These are phyloP conservation scores for Leucosporidium scottii DNA, from an alignment of 768 basidiomycete genomes.

Conservation along the genomic window DNA sequence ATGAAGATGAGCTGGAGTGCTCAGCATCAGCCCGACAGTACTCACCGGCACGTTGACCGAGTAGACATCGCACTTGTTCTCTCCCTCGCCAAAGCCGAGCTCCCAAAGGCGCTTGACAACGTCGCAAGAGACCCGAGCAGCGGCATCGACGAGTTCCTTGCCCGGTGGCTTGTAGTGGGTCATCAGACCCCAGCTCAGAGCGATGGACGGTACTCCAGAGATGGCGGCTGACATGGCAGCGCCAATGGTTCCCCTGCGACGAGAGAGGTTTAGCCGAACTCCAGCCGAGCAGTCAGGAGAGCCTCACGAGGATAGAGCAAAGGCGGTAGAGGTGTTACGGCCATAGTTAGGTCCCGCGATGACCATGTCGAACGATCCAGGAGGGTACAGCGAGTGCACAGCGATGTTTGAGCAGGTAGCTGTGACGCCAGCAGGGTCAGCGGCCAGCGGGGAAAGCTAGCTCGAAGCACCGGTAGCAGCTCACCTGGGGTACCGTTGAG, in stretches of 20 bases:
- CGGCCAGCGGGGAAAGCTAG: neutral
- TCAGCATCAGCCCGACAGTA: too few relatives aligned
- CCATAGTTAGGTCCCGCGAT: conserved; percentile 41
- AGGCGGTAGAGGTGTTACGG: conserved; percentile 44
- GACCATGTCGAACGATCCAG: conserved; percentile 41
- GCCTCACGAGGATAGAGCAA: conserved; percentile 41
- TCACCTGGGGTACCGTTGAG: conserved; percentile 39
- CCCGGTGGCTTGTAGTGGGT: conserved; percentile 36
- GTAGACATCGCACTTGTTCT: conserved; percentile 28
- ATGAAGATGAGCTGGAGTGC: conserved; percentile 4
- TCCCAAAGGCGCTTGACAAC: conserved; percentile 39
- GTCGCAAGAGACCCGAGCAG: conserved; percentile 39
- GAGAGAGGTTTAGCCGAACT: neutral
- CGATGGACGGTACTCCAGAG: conserved; percentile 41
- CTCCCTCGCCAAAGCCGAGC: conserved; percentile 41
- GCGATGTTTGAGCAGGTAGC: conserved; percentile 45
- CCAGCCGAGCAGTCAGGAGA: neutral
- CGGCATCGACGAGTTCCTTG: conserved; percentile 32
- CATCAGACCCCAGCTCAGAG: conserved; percentile 43
- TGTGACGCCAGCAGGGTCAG: neutral
- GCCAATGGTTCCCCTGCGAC: conserved; percentile 42
- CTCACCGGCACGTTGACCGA: conserved; percentile 27
- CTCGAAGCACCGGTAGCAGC: neutral
- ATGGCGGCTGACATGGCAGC: conserved; percentile 42
- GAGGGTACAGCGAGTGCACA: conserved; percentile 43